A percentile compares a stretch with the other conserved stretches of the same genome.
phyloP scores from a whole-genome alignment of 164 flowering plant species.

The Umbellularia californica region DNA sequence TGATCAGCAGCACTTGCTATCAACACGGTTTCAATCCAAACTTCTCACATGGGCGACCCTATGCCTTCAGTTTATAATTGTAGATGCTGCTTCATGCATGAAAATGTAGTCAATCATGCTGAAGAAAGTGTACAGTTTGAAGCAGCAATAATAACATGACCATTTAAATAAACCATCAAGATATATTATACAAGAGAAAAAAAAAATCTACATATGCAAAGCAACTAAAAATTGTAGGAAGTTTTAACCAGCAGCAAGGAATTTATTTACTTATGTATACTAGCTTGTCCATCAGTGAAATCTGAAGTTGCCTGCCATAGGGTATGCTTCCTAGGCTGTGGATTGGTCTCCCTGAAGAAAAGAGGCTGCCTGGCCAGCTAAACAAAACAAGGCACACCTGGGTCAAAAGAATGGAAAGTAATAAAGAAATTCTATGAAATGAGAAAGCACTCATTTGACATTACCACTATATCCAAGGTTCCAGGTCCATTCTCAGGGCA shows the following conservation, averaged over 20 bases:
- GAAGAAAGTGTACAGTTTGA: too few relatives aligned
- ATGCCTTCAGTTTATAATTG: too few relatives aligned
- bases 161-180: too few relatives aligned
- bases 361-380: constrained; percentile 79
- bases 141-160: too few relatives aligned
- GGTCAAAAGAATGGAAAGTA: not conserved
- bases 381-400: constrained; percentile 7
- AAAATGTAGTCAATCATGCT: too few relatives aligned
- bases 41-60: too few relatives aligned
- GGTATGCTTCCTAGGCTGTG: constrained; percentile 89
- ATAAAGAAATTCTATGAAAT: not conserved
- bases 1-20: too few relatives aligned
- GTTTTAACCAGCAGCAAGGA: not conserved
- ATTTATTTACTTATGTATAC: constrained; percentile 47
- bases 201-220: not conserved
- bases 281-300: constrained; percentile 80
- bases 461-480: constrained; percentile 73
- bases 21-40: too few relatives aligned
- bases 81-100: too few relatives aligned
- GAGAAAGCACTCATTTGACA: constrained; percentile 1
- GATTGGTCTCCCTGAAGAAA: constrained; percentile 84
- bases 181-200: too few relatives aligned
- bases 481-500: constrained; percentile 61
- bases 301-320: constrained; percentile 86
- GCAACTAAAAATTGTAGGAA: not conserved